Conservation (phyloP, 768 basidiomycete species). For the Chalciporus chontae region DNA sequence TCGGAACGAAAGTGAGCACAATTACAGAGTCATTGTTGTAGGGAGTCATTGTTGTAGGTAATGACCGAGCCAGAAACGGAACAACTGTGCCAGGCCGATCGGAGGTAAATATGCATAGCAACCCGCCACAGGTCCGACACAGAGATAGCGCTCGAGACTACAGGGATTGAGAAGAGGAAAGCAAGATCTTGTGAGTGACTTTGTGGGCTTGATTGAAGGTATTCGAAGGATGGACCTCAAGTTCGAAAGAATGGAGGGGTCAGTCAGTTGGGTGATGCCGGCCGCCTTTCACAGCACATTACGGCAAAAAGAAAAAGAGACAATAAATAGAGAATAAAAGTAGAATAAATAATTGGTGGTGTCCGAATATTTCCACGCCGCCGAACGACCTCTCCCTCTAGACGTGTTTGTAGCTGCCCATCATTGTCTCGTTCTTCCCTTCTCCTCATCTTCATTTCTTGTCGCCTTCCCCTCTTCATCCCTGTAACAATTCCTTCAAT, state of each 20-base stretch:
- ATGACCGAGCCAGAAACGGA: not conserved
- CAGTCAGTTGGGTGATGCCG: conserved; percentile 4
- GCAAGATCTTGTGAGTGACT: too few relatives aligned
- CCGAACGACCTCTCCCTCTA: conserved; percentile 21
- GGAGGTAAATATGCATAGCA: not conserved
- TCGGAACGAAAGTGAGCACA: too few relatives aligned
- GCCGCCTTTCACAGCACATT: conserved; percentile 16
- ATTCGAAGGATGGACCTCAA: not conserved
- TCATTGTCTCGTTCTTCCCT: conserved; percentile 30
- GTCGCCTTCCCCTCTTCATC: conserved; percentile 17
- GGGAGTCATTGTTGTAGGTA: too few relatives aligned
- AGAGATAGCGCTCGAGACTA: too few relatives aligned
- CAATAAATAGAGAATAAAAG: conserved; percentile 4
- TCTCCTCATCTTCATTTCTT: conserved; percentile 31
- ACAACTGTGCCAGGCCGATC: not conserved
- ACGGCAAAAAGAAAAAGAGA: conserved; percentile 15
- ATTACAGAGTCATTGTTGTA: too few relatives aligned
- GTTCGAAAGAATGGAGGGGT: not conserved
- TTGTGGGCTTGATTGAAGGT: too few relatives aligned
- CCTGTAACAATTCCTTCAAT: conserved; percentile 25
- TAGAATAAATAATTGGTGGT: conserved; percentile 25
- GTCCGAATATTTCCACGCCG: conserved; percentile 26
- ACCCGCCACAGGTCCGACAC: not conserved
- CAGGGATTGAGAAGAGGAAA: too few relatives aligned
- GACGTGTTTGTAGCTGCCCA: conserved; percentile 14